phyloP scores from a whole-genome alignment of 805 yeast species.

The Kuraishia capsulata region DNA sequence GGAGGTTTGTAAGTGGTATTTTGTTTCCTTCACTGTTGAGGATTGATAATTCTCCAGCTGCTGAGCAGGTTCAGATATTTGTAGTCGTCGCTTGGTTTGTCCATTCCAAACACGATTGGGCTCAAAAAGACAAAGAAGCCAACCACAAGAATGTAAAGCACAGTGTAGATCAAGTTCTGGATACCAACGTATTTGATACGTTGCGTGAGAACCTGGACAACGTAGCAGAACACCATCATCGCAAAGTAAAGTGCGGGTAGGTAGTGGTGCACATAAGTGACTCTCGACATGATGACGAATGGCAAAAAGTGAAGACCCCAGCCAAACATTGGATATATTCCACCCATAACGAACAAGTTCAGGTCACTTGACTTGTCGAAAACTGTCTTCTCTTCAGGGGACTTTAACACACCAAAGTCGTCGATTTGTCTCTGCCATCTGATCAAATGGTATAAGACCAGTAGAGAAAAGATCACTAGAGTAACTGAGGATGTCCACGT shows the following conservation, averaged over 20 bases:
- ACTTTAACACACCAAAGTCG: constrained; percentile 46
- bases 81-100: constrained; percentile 38
- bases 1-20: too few relatives aligned
- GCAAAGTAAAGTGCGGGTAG: constrained; percentile 95
- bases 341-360: constrained; percentile 43
- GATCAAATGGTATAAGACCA: constrained; percentile 30
- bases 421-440: constrained; percentile 80
- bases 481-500: constrained; percentile 56
- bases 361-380: constrained; percentile 4
- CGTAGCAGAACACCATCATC: constrained; percentile 61
- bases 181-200: constrained; percentile 11
- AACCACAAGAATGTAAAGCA: constrained; percentile 40
- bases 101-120: constrained; percentile 79
- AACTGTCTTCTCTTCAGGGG: constrained; percentile 8
- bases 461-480: constrained; percentile 35
- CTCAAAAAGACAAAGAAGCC: constrained; percentile 52
- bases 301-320: constrained; percentile 89
- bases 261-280: constrained; percentile 93
- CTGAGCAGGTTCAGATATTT: constrained; percentile 42
- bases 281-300: constrained; percentile 90
- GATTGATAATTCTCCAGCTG: constrained; percentile 39
- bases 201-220: constrained; percentile 32
- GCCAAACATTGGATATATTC: constrained; percentile 78
- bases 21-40: too few relatives aligned
- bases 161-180: constrained; percentile 26